Conservation (phyloP, 1,284 basidiomycete species). For the Bothia castanella region DNA sequence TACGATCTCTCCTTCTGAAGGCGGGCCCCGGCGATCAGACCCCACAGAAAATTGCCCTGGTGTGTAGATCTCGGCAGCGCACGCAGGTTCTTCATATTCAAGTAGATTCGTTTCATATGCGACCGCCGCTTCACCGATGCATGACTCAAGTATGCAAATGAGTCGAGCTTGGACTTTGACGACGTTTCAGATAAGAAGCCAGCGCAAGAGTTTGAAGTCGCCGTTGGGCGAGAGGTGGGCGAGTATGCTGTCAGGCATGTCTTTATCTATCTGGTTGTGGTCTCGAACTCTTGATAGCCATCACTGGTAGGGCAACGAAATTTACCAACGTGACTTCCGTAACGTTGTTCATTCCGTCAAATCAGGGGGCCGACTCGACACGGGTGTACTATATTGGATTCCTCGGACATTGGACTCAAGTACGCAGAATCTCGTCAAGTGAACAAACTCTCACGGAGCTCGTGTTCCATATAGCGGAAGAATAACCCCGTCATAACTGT, state of each 20-base stretch:
- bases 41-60: slow-evolving; percentile 62
- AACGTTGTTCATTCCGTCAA: slow-evolving; percentile 69
- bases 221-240: slow-evolving; percentile 65
- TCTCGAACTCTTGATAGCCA: not conserved
- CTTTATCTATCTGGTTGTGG: not conserved
- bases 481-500: slow-evolving; percentile 67
- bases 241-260: slow-evolving; percentile 69
- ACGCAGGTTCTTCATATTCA: not conserved
- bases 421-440: slow-evolving; percentile 29
- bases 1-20: slow-evolving; percentile 71
- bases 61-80: slow-evolving; percentile 33
- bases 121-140: not conserved
- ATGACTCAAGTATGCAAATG: slow-evolving; percentile 59
- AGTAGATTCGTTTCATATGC: not conserved
- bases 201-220: slow-evolving; percentile 65
- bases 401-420: slow-evolving; percentile 75
- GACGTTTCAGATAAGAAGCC: slow-evolving; percentile 59
- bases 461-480: slow-evolving; percentile 48
- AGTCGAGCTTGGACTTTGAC: slow-evolving; percentile 69
- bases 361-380: slow-evolving; percentile 68
- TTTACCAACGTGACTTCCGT: slow-evolving; percentile 71
- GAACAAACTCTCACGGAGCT: slow-evolving; percentile 1
- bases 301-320: slow-evolving; percentile 57
- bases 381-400: slow-evolving; percentile 76
- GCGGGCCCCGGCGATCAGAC: slow-evolving; percentile 70